Base-by-base conservation (phyloP, 1,139 yeast genomes). In the Blastobotrys raffinosifermentans region DNA sequence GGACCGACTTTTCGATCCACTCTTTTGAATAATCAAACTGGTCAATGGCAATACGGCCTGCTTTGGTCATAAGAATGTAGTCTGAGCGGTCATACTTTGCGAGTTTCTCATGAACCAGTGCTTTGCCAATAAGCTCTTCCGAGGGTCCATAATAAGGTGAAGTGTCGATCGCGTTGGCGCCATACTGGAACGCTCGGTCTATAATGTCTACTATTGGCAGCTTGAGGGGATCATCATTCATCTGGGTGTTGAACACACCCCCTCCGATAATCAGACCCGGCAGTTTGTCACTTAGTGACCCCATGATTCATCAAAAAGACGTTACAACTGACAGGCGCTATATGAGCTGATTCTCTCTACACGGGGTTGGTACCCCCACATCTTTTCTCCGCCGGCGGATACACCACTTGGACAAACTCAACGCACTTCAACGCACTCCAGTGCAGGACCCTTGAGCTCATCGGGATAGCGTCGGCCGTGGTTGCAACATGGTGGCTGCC, bases 61-160 rank as follows among this genome's bases (percentile, higher is more conserved):
- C 94, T 56, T 87, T 87, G 30, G 96, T 84, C 53, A 86, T 80
- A 23, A 89, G 68, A 47, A 70, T 77, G 57, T 81, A 81, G 16
- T 68, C 57, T 7, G 78, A 77, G 40, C 97, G 70, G 0, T 74
- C 65, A 54, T 69, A 65, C 32, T 70, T 67, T 4, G 52, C 50
- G 29, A 77, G 52, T 6, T 63, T 44, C 4, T 41, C 38, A 7
- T 65, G 46, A 15, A 54, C 50, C 44, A 87, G 63, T 0, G 89
- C 89, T n/a, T 66, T 46, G 1, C 97, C 96, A 3, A 84, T 57
- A 13, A 87, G 53, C 20, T 63, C 68, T 55, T 87, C 97, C 4
- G 94, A 82, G 0, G 86, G 86, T 0, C 96, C 96, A 55, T 87
- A 87, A 60, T 85, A 87, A 3, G 96, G 94, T 0, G 94, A 81